Evolutionary conservation across 176 grass and related monocot genomes (phyloP).

Genomic region (Sorghum bicolor): Sorghum_bicolor_NCBIv3 NC_012874.2:63499501-63500000

Average conservation of each 20-base stretch:
- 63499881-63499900: neutral
- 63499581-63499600: neutral
- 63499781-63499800: neutral
- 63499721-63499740: neutral
- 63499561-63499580: neutral
- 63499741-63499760: neutral
- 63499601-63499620: accelerated
- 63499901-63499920: no score
- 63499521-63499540: neutral
- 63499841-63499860: no score
- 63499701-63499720: neutral
- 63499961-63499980: no score
- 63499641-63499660: neutral
- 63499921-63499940: no score
- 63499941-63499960: no score
- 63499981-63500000: neutral
- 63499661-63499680: neutral
- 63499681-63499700: neutral
- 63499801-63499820: neutral
- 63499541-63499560: neutral
- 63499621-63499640: accelerated
- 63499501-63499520: neutral
- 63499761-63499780: neutral
- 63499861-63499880: neutral
- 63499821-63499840: neutral